Evolutionary conservation across 371 early-diverging fungal genomes (phyloP).

Genomic region (Mortierella polycephala): DNA sequence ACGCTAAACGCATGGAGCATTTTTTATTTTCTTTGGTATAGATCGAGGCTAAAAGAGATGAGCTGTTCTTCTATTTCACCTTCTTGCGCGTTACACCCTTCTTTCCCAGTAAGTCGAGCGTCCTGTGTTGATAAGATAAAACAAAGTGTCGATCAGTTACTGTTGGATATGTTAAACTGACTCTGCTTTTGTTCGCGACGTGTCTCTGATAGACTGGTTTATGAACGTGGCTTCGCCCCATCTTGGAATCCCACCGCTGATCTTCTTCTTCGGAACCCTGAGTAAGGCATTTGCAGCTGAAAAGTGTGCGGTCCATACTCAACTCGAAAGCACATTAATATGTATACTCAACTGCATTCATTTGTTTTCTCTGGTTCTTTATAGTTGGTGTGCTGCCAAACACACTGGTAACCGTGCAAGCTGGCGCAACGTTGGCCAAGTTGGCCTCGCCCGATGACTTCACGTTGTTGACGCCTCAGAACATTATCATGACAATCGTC

Average conservation of each 20-base stretch:
- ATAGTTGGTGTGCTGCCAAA: conserved; percentile 63
- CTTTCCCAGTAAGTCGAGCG: conserved; percentile 35
- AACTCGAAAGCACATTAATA: no score
- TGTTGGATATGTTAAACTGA: conserved; percentile 59
- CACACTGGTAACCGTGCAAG: conserved; percentile 70
- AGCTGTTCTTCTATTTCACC: conserved; percentile 52
- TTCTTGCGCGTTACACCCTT: conserved; percentile 51
- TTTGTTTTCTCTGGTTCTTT: neutral
- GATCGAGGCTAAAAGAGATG: conserved; percentile 45
- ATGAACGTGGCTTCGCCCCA: conserved; percentile 73
- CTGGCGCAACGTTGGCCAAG: conserved; percentile 67
- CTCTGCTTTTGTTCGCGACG: conserved; percentile 57
- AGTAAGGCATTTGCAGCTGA: conserved; percentile 31
- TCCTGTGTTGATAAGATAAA: conserved; percentile 34
- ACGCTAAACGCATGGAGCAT: neutral
- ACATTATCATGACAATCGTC: conserved; percentile 52
- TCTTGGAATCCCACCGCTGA: conserved; percentile 61
- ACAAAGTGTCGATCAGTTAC: conserved; percentile 25
- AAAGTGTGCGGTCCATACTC: neutral
- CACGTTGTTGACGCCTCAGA: conserved; percentile 45
- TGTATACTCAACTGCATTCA: neutral
- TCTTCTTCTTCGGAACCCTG: conserved; percentile 73
- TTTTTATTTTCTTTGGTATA: conserved; percentile 11
- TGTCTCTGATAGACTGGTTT: conserved; percentile 66
- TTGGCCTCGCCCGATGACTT: conserved; percentile 65